phyloP scores from a whole-genome alignment of 164 flowering plant species.

The Nymphaea colorata region DNA sequence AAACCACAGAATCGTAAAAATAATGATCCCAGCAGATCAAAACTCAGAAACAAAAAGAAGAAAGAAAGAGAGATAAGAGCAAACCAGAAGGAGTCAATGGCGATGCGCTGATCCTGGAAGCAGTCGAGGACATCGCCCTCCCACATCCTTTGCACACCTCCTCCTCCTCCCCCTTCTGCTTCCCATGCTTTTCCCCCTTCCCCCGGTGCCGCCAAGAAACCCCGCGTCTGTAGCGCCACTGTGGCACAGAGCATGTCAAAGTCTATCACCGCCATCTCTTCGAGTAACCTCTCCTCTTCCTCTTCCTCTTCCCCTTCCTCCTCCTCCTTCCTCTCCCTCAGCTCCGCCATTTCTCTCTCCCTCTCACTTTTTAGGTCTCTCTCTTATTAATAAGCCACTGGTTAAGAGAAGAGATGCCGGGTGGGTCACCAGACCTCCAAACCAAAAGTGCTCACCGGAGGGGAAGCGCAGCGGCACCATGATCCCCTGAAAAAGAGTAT shows the following conservation, averaged over 20 bases:
- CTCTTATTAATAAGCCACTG: not conserved
- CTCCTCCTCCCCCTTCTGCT: constrained; percentile 24
- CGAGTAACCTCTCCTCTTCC: constrained; percentile 28
- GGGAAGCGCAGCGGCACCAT: too few relatives aligned
- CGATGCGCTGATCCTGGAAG: constrained; percentile 68
- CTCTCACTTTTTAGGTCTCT: not conserved
- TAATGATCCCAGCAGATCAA: not conserved
- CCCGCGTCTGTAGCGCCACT: constrained; percentile 76
- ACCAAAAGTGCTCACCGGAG: too few relatives aligned
- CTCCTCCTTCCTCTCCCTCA: constrained; percentile 9
- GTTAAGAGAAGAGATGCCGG: not conserved
- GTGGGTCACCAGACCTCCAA: too few relatives aligned
- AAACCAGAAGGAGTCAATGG: constrained; percentile 56
- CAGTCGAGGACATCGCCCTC: constrained; percentile 84
- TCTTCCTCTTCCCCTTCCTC: constrained; percentile 18
- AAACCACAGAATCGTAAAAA: not conserved
- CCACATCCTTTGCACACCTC: constrained; percentile 92
- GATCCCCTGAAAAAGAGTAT: too few relatives aligned
- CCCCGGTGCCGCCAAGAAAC: constrained; percentile 8
- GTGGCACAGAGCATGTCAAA: constrained; percentile 82
- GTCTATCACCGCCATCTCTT: constrained; percentile 59
- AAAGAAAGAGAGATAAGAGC: constrained; percentile 2
- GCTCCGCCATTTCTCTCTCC: constrained; percentile 31
- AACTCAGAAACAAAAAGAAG: not conserved
- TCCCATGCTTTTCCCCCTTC: constrained; percentile 33